Percentiles rank a stretch among this genome's conserved stretches.
Conservation (phyloP, 1,284 basidiomycete species). For the Abortiporus biennis region DNA sequence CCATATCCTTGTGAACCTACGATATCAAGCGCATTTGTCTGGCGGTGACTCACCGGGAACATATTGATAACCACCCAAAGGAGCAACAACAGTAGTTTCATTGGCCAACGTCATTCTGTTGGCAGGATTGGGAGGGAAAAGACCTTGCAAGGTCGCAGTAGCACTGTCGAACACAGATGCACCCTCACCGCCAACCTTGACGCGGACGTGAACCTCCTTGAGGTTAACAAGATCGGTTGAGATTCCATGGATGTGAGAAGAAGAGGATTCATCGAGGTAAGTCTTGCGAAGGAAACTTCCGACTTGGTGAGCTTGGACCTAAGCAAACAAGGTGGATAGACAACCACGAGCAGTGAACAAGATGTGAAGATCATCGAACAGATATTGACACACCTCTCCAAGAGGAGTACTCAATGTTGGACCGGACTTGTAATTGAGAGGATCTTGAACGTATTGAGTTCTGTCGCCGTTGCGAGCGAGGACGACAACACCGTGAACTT, state of each 20-base stretch:
- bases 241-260: conserved; percentile 65
- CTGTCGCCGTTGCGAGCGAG: conserved; percentile 84
- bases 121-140: conserved; percentile 68
- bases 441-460: conserved; percentile 64
- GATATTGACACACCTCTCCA: conserved; percentile 53
- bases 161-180: conserved; percentile 80
- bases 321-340: conserved; percentile 1
- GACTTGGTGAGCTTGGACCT: conserved; percentile 71
- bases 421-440: conserved; percentile 61
- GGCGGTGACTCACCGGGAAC: conserved; percentile 47
- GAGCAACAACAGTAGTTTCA: conserved; percentile 64
- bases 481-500: conserved; percentile 76
- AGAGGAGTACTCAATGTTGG: conserved; percentile 78
- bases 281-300: conserved; percentile 61
- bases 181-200: conserved; percentile 82
- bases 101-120: conserved; percentile 76
- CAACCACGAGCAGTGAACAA: too few species aligned
- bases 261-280: conserved; percentile 62
- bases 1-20: neutral
- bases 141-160: conserved; percentile 71
- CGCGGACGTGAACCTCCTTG: conserved; percentile 64
- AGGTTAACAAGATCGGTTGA: conserved; percentile 63
- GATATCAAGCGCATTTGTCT: neutral
- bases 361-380: neutral
- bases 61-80: conserved; percentile 83